Evolutionary conservation across 139 green algal genomes (phyloP), one percentile per base, ranked within the genome.

Genomic region (Spirogloea muscicola): DNA sequence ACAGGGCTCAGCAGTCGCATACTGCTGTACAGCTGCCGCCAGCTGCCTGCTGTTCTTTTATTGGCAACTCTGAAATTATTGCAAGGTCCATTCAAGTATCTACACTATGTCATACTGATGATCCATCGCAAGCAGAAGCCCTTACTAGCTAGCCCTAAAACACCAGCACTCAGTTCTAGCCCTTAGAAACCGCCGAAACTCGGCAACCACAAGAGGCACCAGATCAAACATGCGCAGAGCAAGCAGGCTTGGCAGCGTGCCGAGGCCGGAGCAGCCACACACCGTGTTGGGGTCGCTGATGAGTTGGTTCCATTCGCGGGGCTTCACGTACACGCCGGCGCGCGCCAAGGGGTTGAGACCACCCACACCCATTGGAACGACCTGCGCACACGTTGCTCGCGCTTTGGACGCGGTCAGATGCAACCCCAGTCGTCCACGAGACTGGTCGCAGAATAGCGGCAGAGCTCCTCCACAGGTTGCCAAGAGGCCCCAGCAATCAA

Each of bases 241-340:
- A n/a, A n/a, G n/a, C n/a, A n/a, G 43, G 16, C 16, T 10, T 52
- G 16, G 43, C 13, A n/a, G 43, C 13, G 10, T 10, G 43, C 16
- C 43, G 43, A 16, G 16, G 49, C 49, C 25, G 49, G 49, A 6
- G 49, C 13, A 16, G 49, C 9, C 5, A 71, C 42, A 27, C 18
- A 62, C 34, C 3, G 42, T 60, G 37, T 77, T 40, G 7, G 72
- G 60, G 2, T 80, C 72, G 49, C 18, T 48, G 29, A 80, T 59
- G 39, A 76, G 44, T 27, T 38, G 13, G 48, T 80, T 74, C 44
- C 64, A 80, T 16, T 80, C 41, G 34, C 33, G 7, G 10, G 72
- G 72, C 18, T 37, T 65, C 7, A 78, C 39, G 41, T 80, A 75
- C 64, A 41, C 46, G 39, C 59, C 72, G 16, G 60, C 72, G 25